Conservation (phyloP, 192 early-diverging fungal genomes). For the Coemansia sp. region DNA sequence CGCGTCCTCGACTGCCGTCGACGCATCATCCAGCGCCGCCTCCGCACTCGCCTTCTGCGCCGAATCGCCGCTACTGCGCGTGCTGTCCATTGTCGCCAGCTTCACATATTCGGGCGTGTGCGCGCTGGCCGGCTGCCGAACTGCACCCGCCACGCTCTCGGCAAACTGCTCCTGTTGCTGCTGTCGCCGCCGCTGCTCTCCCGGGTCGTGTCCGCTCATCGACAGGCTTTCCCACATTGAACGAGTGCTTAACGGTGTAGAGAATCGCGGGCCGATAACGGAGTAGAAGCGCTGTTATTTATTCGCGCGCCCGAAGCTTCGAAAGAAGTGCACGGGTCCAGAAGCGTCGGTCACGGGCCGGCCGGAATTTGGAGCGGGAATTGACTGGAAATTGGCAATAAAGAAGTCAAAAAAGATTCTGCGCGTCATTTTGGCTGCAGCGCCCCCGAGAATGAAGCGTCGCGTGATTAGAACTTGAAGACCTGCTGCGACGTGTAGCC, state of each 20-base stretch:
- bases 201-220: conserved; percentile 18
- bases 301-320: neutral
- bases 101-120: conserved; percentile 14
- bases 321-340: too few species aligned
- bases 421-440: neutral
- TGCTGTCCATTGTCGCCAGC: conserved; percentile 7
- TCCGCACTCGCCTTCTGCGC: too few species aligned
- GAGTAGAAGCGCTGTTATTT: neutral
- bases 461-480: conserved; percentile 67
- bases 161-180: conserved; percentile 2
- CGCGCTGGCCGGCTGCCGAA: neutral
- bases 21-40: conserved; percentile 21
- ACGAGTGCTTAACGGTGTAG: neutral
- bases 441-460: neutral
- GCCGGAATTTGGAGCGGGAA: too few species aligned
- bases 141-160: neutral
- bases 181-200: conserved; percentile 2
- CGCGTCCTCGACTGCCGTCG: conserved; percentile 33
- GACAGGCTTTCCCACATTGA: conserved; percentile 28
- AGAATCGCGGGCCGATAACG: neutral
- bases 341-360: too few species aligned
- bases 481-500: conserved; percentile 69
- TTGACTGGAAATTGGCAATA: too few species aligned
- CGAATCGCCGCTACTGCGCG: conserved; percentile 1
- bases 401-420: neutral